phyloP scores from a whole-genome alignment of 305 asterid species.

The Plantago rigida region DNA sequence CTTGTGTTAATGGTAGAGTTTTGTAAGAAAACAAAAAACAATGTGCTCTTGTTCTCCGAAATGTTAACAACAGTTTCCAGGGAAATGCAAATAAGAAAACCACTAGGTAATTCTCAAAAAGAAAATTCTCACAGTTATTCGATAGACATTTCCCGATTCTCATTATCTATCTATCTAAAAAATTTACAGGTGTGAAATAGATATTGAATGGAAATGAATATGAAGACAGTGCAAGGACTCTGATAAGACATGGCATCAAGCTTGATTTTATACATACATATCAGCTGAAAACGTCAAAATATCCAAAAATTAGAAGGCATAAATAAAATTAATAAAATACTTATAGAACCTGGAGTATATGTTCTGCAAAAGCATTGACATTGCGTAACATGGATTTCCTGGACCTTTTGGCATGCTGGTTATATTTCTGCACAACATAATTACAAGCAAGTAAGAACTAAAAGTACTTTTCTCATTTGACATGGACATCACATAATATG shows the following conservation, averaged over 20 bases:
- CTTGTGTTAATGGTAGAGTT: background rate
- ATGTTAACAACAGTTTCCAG: background rate
- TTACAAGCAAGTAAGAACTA: constrained; percentile 19
- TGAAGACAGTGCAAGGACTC: constrained; percentile 3
- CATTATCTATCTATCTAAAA: too few relatives aligned
- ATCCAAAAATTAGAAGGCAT: background rate
- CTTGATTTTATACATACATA: background rate
- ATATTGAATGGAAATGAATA: background rate
- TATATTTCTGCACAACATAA: constrained; percentile 43
- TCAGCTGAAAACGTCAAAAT: background rate
- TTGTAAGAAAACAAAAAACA: constrained; percentile 6
- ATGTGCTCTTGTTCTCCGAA: constrained; percentile 6
- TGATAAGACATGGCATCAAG: constrained; percentile 1
- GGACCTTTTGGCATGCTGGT: constrained; percentile 42
- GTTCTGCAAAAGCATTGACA: constrained; percentile 60
- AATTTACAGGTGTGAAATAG: background rate
- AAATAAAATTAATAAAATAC: constrained; percentile 5
- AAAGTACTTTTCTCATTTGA: too few relatives aligned
- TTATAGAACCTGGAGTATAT: constrained; percentile 55
- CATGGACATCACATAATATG: too few relatives aligned
- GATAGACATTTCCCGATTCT: too few relatives aligned
- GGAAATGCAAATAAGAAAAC: background rate
- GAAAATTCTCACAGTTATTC: too few relatives aligned
- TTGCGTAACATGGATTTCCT: constrained; percentile 47
- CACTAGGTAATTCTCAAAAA: too few relatives aligned